Conservation (phyloP, 1,139 yeast genomes). For the Pneumocystis canis region DNA sequence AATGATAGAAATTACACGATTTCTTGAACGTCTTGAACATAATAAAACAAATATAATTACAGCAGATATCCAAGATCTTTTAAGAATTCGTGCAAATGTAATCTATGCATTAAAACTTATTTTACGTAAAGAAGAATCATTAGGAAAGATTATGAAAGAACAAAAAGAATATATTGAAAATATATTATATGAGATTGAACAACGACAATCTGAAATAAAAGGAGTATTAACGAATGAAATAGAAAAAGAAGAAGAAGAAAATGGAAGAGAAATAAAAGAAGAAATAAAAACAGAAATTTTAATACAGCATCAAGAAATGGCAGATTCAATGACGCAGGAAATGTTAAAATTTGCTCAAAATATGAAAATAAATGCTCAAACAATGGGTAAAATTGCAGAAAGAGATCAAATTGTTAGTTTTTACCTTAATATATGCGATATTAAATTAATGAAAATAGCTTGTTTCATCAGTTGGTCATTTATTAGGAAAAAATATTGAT, state of each 20-base stretch:
- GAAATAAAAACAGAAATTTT: conserved; percentile 10
- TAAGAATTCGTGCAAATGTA: background rate
- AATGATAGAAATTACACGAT: background rate
- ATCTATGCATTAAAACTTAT: background rate
- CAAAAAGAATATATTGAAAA: background rate
- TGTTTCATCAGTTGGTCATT: conserved; percentile 23
- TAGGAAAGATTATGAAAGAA: background rate
- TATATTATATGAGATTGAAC: background rate
- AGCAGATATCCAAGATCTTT: background rate
- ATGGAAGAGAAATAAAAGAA: background rate
- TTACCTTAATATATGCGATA: background rate
- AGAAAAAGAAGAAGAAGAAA: background rate
- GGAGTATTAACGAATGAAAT: too few relatives aligned
- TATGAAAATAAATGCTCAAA: conserved; percentile 37
- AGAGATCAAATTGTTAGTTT: conserved; percentile 17
- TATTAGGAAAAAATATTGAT: conserved; percentile 24
- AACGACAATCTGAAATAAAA: background rate
- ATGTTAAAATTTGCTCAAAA: conserved; percentile 36
- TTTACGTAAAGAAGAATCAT: background rate
- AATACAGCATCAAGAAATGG: conserved; percentile 24
- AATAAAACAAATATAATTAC: background rate
- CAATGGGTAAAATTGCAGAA: conserved; percentile 27
- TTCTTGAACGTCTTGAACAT: background rate
- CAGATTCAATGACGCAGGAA: conserved; percentile 31
- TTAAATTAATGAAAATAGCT: conserved; percentile 16